A percentile compares a stretch with the other conserved stretches of the same genome.
Evolutionary conservation across 441 rosid genomes (phyloP).

Genomic region (Theobroma grandiflorum): DNA sequence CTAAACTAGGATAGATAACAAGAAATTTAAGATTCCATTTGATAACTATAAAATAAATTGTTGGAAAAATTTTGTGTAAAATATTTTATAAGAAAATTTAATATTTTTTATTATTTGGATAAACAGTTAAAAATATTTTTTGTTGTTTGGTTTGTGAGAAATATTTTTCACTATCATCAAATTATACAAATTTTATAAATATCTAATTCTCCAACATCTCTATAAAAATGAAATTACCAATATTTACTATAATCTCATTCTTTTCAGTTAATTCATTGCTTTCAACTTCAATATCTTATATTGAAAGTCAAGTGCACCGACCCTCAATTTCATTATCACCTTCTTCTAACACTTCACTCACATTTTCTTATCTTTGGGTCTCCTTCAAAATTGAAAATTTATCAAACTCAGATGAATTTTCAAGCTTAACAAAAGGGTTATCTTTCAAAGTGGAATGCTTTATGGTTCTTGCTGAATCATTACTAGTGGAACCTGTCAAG

Average conservation of each 20-base stretch:
- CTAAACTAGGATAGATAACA: too few species aligned
- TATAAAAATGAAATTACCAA: too few species aligned
- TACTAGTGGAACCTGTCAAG: conserved; percentile 29
- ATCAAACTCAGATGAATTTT: conserved; percentile 53
- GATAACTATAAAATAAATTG: too few species aligned
- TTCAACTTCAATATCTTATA: conserved; percentile 31
- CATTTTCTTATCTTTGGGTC: conserved; percentile 34
- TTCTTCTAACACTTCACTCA: conserved; percentile 34
- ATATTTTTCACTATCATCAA: too few species aligned
- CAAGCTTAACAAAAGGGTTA: conserved; percentile 37
- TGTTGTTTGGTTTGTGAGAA: too few species aligned
- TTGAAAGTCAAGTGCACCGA: conserved; percentile 22
- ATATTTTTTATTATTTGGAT: too few species aligned
- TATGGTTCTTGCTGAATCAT: conserved; percentile 37
- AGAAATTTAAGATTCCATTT: too few species aligned
- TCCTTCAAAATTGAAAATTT: conserved; percentile 35
- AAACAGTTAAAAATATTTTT: too few species aligned
- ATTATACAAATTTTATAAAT: too few species aligned
- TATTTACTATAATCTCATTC: conserved; percentile 28
- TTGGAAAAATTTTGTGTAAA: too few species aligned
- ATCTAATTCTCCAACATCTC: too few species aligned
- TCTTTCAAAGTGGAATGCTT: conserved; percentile 42
- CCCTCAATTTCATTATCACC: conserved; percentile 24
- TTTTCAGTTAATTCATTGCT: conserved; percentile 31
- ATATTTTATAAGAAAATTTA: too few species aligned